Evolutionary conservation across 2,329 filamentous ascomycete genomes (phyloP).

Genomic region (Hirsutella thompsonii): DNA sequence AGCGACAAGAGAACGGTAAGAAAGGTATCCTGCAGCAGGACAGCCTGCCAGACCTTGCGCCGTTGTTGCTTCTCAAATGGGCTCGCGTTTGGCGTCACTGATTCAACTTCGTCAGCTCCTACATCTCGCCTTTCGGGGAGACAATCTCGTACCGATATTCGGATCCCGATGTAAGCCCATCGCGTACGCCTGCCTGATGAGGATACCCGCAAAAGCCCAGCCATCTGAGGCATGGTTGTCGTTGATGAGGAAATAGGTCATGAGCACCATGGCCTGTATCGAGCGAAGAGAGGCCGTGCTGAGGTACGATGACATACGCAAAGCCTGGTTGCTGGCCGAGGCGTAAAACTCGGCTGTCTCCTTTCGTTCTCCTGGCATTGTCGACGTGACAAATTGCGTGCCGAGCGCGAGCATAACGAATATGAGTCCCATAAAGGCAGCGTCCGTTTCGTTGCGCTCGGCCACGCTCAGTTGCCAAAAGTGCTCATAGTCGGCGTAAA

Average conservation of each 20-base stretch:
- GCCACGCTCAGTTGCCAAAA: slow-evolving; percentile 53
- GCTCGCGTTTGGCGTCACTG: slow-evolving; percentile 50
- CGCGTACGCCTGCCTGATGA: slow-evolving; percentile 67
- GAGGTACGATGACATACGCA: slow-evolving; percentile 64
- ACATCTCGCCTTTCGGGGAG: neutral
- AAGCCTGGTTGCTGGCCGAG: slow-evolving; percentile 64
- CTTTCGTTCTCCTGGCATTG: slow-evolving; percentile 47
- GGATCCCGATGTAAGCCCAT: slow-evolving; percentile 73
- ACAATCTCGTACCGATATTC: slow-evolving; percentile 41
- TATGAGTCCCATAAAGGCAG: slow-evolving; percentile 57
- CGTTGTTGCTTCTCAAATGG: slow-evolving; percentile 66
- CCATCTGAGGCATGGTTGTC: slow-evolving; percentile 76
- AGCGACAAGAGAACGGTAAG: slow-evolving; percentile 65
- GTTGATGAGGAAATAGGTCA: slow-evolving; percentile 75
- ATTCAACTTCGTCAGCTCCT: neutral
- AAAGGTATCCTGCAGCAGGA: slow-evolving; percentile 71
- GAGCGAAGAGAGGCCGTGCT: slow-evolving; percentile 61
- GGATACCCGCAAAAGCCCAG: slow-evolving; percentile 68
- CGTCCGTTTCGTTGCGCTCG: slow-evolving; percentile 50
- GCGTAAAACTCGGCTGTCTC: slow-evolving; percentile 74
- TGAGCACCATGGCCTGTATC: slow-evolving; percentile 68
- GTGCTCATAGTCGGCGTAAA: slow-evolving; percentile 65
- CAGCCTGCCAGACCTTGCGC: slow-evolving; percentile 71
- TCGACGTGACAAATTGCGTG: slow-evolving; percentile 59
- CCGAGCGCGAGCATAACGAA: slow-evolving; percentile 69